Evolutionary conservation across 208 protist genomes (phyloP).

Genomic region (Acanthamoeba sp.): DNA sequence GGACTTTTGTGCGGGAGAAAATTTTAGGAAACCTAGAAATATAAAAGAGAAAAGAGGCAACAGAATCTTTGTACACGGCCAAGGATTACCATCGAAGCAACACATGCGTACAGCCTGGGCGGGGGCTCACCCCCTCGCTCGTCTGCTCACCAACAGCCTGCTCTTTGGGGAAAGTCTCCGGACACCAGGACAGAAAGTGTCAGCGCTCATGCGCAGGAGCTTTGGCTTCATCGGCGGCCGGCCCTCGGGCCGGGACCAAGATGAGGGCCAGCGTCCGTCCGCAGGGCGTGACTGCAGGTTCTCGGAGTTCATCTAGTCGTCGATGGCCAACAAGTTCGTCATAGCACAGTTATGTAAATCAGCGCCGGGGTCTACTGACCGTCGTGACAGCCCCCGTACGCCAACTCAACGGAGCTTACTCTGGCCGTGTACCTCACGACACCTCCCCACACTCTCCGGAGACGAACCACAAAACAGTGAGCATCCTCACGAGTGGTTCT

Average conservation of each 20-base stretch:
- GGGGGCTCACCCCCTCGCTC: background rate
- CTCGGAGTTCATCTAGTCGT: constrained; percentile 29
- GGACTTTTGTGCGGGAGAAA: background rate
- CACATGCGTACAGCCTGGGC: constrained; percentile 58
- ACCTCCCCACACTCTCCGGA: background rate
- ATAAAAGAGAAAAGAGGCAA: constrained; percentile 3
- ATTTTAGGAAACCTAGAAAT: background rate
- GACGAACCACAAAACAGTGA: background rate
- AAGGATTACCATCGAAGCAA: constrained; percentile 65
- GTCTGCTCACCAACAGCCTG: background rate
- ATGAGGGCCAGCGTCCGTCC: background rate
- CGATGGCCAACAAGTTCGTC: constrained; percentile 68
- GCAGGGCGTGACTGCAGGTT: background rate
- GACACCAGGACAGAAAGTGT: constrained; percentile 76
- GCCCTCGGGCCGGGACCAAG: constrained; percentile 24
- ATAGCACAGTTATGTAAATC: constrained; percentile 71
- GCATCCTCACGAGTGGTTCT: background rate
- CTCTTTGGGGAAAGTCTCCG: constrained; percentile 74
- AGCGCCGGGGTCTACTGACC: constrained; percentile 35
- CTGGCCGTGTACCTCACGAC: constrained; percentile 72
- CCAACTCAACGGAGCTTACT: constrained; percentile 75
- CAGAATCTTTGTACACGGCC: constrained; percentile 47
- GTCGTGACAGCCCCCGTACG: constrained; percentile 65
- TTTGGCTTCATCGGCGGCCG: background rate
- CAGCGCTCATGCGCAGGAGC: constrained; percentile 49